These are phyloP conservation scores for Passiflora organensis DNA, from an alignment of 345 rosid species.

Conservation along the genomic window DNA sequence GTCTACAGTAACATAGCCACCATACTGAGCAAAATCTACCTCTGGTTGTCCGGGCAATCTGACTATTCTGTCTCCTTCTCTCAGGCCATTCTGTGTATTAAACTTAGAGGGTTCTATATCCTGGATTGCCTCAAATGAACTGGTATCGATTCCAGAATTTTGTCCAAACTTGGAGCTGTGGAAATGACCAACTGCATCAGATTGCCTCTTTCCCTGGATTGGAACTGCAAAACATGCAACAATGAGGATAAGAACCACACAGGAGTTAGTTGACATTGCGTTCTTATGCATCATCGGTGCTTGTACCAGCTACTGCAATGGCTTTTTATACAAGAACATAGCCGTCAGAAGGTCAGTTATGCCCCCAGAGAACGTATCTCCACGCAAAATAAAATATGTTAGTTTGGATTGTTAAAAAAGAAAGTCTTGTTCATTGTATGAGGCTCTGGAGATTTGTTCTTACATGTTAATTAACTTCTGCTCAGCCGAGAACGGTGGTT, in stretches of 20 bases:
- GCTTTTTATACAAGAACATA: no score
- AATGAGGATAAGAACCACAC: no score
- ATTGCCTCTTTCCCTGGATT: slow-evolving; percentile 26
- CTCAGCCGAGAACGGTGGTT: no score
- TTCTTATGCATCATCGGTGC: slow-evolving; percentile 24
- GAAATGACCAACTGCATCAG: slow-evolving; percentile 23
- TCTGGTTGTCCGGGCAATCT: slow-evolving; percentile 64
- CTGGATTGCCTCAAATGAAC: slow-evolving; percentile 13
- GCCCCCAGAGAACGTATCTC: no score
- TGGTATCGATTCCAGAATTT: slow-evolving; percentile 20
- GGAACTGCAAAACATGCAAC: slow-evolving; percentile 9
- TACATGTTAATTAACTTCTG: no score
- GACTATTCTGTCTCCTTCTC: slow-evolving; percentile 45
- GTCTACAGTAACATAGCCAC: slow-evolving; percentile 63
- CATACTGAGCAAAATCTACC: slow-evolving; percentile 47
- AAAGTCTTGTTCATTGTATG: no score
- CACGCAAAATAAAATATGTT: no score
- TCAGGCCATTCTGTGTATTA: slow-evolving; percentile 26
- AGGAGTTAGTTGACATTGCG: no score
- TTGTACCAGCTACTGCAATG: no score
- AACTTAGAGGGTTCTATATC: slow-evolving; percentile 3
- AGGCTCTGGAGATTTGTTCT: no score
- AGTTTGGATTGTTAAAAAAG: no score
- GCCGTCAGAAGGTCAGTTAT: no score
- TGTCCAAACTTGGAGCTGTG: slow-evolving; percentile 20